Base-by-base conservation (phyloP, 805 yeast species). In the Candida nanaspora region DNA sequence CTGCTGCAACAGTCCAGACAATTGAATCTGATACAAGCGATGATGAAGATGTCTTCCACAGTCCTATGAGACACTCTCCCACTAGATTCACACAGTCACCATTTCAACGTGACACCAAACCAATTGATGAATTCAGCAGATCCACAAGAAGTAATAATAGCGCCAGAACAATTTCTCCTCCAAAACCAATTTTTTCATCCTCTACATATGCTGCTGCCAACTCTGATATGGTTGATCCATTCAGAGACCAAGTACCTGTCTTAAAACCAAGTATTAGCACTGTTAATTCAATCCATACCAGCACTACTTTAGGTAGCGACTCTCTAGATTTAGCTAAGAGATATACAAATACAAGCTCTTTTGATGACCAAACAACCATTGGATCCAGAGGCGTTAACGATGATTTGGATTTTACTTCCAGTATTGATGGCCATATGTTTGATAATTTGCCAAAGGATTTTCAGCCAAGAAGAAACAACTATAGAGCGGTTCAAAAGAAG, bases 141-240 rank as follows among this genome's bases (percentile, higher is more conserved):
- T 69, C 77, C n/a, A 39, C 46, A 11, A 47, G 52, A 27, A 56
- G 62, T 26, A 53, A 51, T 43, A 39, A 35, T 16, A 43, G 76
- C 54, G 52, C 60, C 4, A 55, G 81, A 35, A 69, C 76, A 33
- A 56, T 80, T 27, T 78, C 76, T 27, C 78, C 78, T 4, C 85
- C 82, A n/a, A 76, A 73, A 50, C 86, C 84, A 40, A 75, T 76
- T 38, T 80, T 75, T 56, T 78, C 76, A 20, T 80, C 78, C 11
- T 72, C 72, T 38, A 77, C 82, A 2, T 79, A 68, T 59, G 82
- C 81, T 2, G 81, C 78, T 39, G 83, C 83, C 2, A 63, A 66
- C 39, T 44, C 64, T 53, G 57, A 50, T n/a, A 15, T 38, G 6
- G 30, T 38, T 23, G 48, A 50, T 39, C 56, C 63, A 14, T 52